Base-by-base conservation (phyloP, 768 basidiomycete species). In the Leucocoprinus birnbaumii region DNA sequence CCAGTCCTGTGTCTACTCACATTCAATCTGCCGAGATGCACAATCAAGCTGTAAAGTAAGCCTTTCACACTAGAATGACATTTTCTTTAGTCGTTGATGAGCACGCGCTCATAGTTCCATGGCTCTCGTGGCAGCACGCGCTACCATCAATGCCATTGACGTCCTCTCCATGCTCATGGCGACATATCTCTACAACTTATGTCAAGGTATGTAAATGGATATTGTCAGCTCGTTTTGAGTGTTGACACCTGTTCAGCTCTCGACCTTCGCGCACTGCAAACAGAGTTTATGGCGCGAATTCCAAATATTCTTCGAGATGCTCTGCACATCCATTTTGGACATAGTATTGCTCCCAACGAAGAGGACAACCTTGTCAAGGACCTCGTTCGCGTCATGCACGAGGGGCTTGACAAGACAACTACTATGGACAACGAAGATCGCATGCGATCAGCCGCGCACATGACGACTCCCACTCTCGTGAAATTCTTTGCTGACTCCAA, bases 21-120 rank as follows among this genome's bases (percentile, higher is more conserved):
- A 82, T 91, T 40, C 89, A 92, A 67, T 87, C 85, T 2, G 89
- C 90, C 3, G 90, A 92, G 69, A 87, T 91, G 79, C 87, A 90
- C 61, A 92, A 92, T 62, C 89, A 91, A 66, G 84, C 89, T 9
- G 80, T 91, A 65, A 92, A 91, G 87, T 86, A 61, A 63, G 85
- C 71, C 16, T 43, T 10, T 31, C 14, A 16, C 19, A 24, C 31
- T 27, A 44, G 46, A 59, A 6, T 55, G 22, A 31, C 10, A 51
- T 26, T 31, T 42, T 16, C 16, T 10, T 44, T 22, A 16, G 8
- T 8, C 24, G 3, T 34, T 48, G 38, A 38, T 14, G 38, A 6
- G 31, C 6, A 31, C 31, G 11, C 5, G 8, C 11, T 21, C 3
- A 2, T 48, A 80, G 80, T 57, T 82, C 80, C 25, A 63, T 82